Percentiles rank a stretch among this genome's conserved stretches.
Conservation (phyloP, 2,329 filamentous ascomycete genomes). For the Mariannaea sp. region DNA sequence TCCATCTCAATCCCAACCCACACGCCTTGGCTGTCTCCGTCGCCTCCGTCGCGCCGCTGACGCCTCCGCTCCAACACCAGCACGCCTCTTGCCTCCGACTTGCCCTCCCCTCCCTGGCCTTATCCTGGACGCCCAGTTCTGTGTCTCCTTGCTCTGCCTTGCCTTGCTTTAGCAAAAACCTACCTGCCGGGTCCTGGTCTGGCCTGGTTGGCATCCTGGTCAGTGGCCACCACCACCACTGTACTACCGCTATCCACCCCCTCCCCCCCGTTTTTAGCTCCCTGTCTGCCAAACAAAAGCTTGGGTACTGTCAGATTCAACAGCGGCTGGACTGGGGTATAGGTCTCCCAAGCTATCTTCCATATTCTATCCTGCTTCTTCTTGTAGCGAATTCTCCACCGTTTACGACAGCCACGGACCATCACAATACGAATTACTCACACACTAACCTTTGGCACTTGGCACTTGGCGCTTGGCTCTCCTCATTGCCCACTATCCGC, state of each 20-base stretch:
- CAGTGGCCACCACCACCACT: too few species aligned
- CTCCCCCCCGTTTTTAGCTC: slow-evolving; percentile 1
- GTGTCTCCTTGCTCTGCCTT: slow-evolving; percentile 17
- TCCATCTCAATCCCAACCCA: slow-evolving; percentile 2
- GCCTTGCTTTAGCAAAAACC: slow-evolving; percentile 16
- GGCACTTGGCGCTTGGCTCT: slow-evolving; percentile 12
- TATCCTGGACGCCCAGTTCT: slow-evolving; percentile 3
- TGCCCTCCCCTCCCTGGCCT: slow-evolving; percentile 9
- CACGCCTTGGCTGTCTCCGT: slow-evolving; percentile 8
- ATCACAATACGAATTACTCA: not conserved
- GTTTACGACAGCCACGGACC: slow-evolving; percentile 7
- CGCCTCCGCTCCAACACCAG: slow-evolving; percentile 22
- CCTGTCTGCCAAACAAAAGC: slow-evolving; percentile 4
- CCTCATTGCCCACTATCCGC: slow-evolving; percentile 4
- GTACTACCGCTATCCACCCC: not conserved
- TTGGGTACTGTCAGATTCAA: slow-evolving; percentile 3
- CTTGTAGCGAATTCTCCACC: not conserved
- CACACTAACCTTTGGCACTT: slow-evolving; percentile 10
- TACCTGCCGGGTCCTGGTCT: slow-evolving; percentile 9
- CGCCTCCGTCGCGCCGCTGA: slow-evolving; percentile 30
- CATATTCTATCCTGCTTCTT: not conserved
- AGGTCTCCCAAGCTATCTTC: not conserved
- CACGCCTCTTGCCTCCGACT: slow-evolving; percentile 11
- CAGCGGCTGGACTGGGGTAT: slow-evolving; percentile 11
- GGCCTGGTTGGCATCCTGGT: not conserved